Evolutionary conservation across 768 basidiomycete species (phyloP).

Genomic region (Neoboletus brunneissimus): DNA sequence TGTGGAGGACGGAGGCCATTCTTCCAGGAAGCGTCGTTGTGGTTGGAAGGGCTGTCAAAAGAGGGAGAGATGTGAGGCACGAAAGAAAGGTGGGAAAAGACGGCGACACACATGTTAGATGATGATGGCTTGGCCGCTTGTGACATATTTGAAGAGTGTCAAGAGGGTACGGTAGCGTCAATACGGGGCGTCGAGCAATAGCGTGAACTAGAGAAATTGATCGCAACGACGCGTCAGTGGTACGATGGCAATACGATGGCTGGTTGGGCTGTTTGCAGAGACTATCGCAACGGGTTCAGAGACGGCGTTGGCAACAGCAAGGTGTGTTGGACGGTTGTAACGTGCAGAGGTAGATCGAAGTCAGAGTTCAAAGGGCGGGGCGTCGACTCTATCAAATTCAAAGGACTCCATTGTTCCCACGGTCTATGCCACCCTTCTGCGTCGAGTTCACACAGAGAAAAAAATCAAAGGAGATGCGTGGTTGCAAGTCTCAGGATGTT

Average conservation of each 20-base stretch:
- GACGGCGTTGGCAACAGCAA: slow-evolving; percentile 13
- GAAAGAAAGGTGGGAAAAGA: neutral
- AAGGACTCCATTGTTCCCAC: slow-evolving; percentile 26
- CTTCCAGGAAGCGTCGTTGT: slow-evolving; percentile 57
- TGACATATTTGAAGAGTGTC: slow-evolving; percentile 25
- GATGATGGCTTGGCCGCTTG: slow-evolving; percentile 33
- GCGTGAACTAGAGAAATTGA: slow-evolving; percentile 17
- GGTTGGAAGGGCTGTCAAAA: slow-evolving; percentile 27
- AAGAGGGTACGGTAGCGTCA: slow-evolving; percentile 8
- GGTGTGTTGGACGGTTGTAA: slow-evolving; percentile 9
- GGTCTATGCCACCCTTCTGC: slow-evolving; percentile 7
- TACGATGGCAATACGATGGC: slow-evolving; percentile 15
- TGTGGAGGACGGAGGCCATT: slow-evolving; percentile 75
- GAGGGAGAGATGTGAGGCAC: slow-evolving; percentile 1
- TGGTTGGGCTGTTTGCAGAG: slow-evolving; percentile 13
- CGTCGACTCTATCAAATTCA: slow-evolving; percentile 28
- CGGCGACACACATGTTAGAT: slow-evolving; percentile 27
- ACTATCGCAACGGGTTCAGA: slow-evolving; percentile 11
- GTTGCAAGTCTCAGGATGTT: neutral
- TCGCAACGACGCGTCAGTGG: slow-evolving; percentile 23
- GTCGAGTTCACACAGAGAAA: neutral
- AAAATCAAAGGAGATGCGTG: neutral
- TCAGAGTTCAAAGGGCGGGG: slow-evolving; percentile 29
- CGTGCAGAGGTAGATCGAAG: slow-evolving; percentile 25
- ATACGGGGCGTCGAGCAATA: slow-evolving; percentile 13